Percentiles rank a stretch among this genome's conserved stretches.
phyloP scores from a whole-genome alignment of 2,329 filamentous ascomycete genomes.

The Orbilia blumenaviensis region DNA sequence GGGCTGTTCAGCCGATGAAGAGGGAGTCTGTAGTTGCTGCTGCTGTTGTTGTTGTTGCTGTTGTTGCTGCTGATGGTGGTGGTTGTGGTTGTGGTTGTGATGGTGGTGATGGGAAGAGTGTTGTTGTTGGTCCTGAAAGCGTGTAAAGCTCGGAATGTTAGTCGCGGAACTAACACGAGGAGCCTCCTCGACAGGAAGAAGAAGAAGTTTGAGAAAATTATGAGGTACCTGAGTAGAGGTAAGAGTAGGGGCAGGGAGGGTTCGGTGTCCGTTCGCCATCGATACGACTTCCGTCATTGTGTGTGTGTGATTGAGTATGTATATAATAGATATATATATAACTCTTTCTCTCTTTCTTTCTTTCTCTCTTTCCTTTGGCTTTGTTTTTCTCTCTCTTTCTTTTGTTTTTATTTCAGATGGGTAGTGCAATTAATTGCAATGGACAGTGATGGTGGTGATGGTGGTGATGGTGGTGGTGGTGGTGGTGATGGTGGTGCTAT shows the following conservation, averaged over 20 bases:
- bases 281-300: constrained; percentile 52
- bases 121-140: constrained; percentile 49
- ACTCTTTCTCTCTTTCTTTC: not conserved
- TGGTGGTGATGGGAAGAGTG: constrained; percentile 6
- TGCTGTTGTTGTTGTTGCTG: constrained; percentile 3
- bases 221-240: constrained; percentile 54
- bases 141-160: constrained; percentile 53
- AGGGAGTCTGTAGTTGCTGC: constrained; percentile 45
- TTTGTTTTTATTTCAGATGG: too few species aligned
- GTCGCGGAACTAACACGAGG: constrained; percentile 53
- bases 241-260: constrained; percentile 44
- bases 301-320: not conserved
- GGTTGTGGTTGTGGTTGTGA: constrained; percentile 1
- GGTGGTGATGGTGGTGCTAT: not conserved
- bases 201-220: constrained; percentile 55
- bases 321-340: too few species aligned
- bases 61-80: constrained; percentile 19
- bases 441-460: constrained; percentile 1
- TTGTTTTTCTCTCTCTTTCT: too few species aligned
- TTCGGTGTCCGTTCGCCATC: constrained; percentile 52
- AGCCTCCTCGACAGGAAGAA: constrained; percentile 54
- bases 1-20: constrained; percentile 49
- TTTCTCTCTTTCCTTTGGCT: constrained; percentile 3
- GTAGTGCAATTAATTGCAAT: too few species aligned
- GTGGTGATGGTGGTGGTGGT: not conserved